phyloP scores from a whole-genome alignment of 2,329 filamentous ascomycete species.

The Beauveria sp. region DNA sequence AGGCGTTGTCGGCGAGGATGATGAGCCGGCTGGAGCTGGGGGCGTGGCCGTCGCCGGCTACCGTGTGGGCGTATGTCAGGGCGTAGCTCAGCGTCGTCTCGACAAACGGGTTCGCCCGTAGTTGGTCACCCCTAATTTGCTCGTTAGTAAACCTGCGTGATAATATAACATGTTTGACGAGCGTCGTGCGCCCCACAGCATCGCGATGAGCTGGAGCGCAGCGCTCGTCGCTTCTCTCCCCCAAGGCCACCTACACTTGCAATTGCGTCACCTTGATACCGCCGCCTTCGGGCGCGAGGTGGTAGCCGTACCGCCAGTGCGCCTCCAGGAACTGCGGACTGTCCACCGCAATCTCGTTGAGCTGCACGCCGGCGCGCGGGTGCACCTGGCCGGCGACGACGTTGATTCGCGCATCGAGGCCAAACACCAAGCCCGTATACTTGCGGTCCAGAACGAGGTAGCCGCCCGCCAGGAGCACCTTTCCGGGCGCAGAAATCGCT shows the following conservation, averaged over 20 bases:
- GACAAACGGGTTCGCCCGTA: constrained; percentile 70
- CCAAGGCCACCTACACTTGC: constrained; percentile 54
- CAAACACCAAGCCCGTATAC: constrained; percentile 70
- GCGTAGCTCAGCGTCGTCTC: constrained; percentile 85
- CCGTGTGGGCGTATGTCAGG: constrained; percentile 65
- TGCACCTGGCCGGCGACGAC: constrained; percentile 50
- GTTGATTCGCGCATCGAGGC: constrained; percentile 60
- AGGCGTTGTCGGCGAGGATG: constrained; percentile 91
- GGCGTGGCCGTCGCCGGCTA: constrained; percentile 32
- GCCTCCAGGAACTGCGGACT: constrained; percentile 88
- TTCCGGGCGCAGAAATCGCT: constrained; percentile 85
- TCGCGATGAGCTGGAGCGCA: constrained; percentile 1
- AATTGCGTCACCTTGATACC: constrained; percentile 76
- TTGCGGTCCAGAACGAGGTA: constrained; percentile 87
- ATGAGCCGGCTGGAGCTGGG: constrained; percentile 68
- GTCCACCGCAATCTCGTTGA: constrained; percentile 70
- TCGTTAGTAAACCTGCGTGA: not conserved
- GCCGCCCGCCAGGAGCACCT: constrained; percentile 89
- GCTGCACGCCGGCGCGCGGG: constrained; percentile 54
- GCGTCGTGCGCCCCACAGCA: not conserved
- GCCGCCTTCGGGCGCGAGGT: constrained; percentile 60
- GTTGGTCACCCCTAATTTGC: constrained; percentile 33
- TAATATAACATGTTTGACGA: not conserved
- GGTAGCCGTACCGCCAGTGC: constrained; percentile 80
- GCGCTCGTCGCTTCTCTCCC: not conserved